phyloP scores from a whole-genome alignment of 164 flowering plant species.

The Amborella trichopoda region DNA sequence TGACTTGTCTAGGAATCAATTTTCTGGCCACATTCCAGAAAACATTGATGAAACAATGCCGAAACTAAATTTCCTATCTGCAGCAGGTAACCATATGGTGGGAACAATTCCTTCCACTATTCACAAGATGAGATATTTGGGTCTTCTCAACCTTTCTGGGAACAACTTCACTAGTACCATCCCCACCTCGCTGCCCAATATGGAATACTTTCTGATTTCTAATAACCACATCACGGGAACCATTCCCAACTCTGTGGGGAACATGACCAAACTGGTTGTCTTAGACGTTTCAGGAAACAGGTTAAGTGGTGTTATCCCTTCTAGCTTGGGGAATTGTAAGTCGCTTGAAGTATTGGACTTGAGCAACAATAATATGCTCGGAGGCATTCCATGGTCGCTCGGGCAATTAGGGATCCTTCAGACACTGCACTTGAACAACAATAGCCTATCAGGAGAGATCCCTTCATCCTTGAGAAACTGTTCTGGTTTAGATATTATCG shows the following conservation, averaged over 20 bases:
- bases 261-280: constrained; percentile 61
- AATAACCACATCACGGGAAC: constrained; percentile 69
- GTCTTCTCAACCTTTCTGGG: too few relatives aligned
- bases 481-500: constrained; percentile 83
- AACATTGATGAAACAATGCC: constrained; percentile 5
- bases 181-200: too few relatives aligned
- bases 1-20: constrained; percentile 5
- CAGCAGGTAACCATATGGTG: constrained; percentile 1
- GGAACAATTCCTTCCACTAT: too few relatives aligned
- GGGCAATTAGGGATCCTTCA: constrained; percentile 68
- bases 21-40: constrained; percentile 6
- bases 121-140: too few relatives aligned
- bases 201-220: too few relatives aligned
- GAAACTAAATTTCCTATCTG: neutral
- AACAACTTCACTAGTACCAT: too few relatives aligned
- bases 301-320: constrained; percentile 63
- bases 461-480: constrained; percentile 80
- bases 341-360: constrained; percentile 77
- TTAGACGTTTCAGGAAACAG: constrained; percentile 55
- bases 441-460: constrained; percentile 43
- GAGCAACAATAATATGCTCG: constrained; percentile 48
- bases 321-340: constrained; percentile 56
- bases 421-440: constrained; percentile 60
- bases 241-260: constrained; percentile 62
- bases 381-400: constrained; percentile 56